These are phyloP conservation scores for Linanthus parryae DNA, from an alignment of 148 eudicot species.

Conservation along the genomic window DNA sequence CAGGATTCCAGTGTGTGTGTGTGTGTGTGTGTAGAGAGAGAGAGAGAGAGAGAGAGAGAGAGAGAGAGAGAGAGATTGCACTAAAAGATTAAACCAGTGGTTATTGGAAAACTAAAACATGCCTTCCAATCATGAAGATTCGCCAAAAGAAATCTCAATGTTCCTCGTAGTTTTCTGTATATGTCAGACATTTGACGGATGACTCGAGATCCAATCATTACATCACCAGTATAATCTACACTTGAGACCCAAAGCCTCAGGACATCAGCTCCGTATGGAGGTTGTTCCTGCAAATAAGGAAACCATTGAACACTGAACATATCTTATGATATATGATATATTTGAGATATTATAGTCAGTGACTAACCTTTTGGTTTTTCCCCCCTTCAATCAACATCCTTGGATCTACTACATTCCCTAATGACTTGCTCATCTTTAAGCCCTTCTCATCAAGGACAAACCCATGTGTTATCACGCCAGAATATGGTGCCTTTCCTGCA, in stretches of 20 bases:
- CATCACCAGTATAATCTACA: slow-evolving; percentile 92
- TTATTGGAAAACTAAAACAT: slow-evolving; percentile 10
- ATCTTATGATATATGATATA: background rate
- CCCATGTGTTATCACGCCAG: slow-evolving; percentile 87
- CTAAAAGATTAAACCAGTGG: too few species aligned
- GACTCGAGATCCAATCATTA: slow-evolving; percentile 77
- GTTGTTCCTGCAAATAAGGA: slow-evolving; percentile 37
- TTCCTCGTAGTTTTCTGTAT: slow-evolving; percentile 93
- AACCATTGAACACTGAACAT: background rate
- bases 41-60: too few species aligned
- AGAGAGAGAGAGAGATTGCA: too few species aligned
- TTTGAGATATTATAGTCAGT: slow-evolving; percentile 6
- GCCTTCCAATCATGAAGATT: slow-evolving; percentile 94
- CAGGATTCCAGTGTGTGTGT: background rate
- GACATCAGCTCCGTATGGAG: slow-evolving; percentile 94
- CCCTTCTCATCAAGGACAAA: slow-evolving; percentile 98
- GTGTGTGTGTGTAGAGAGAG: too few species aligned
- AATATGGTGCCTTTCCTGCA: slow-evolving; percentile 90
- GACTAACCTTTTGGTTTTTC: slow-evolving; percentile 54
- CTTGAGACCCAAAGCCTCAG: slow-evolving; percentile 99
- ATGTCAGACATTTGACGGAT: slow-evolving; percentile 98
- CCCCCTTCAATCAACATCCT: slow-evolving; percentile 80
- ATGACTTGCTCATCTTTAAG: slow-evolving; percentile 94
- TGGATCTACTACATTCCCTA: slow-evolving; percentile 99
- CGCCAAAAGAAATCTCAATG: slow-evolving; percentile 88